Conservation (phyloP, 1,284 basidiomycete species). For the Boletellus sp. region DNA sequence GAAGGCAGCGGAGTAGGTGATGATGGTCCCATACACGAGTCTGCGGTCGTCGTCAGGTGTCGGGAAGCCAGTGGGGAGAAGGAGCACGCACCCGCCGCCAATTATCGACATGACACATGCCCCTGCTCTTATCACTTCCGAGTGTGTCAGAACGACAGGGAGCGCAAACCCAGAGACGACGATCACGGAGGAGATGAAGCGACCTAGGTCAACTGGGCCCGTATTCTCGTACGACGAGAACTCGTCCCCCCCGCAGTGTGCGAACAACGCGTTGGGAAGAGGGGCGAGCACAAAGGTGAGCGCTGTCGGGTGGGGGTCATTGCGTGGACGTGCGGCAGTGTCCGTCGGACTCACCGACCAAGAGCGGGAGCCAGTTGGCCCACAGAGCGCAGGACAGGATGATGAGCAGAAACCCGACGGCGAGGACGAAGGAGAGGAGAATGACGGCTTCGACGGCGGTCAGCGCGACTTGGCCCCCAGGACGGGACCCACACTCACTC, state of each 20-base stretch:
- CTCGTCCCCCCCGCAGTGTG: constrained; percentile 84
- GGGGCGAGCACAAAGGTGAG: constrained; percentile 94
- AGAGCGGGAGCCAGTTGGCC: constrained; percentile 94
- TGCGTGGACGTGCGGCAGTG: background rate
- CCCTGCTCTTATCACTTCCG: constrained; percentile 79
- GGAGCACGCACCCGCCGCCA: constrained; percentile 69
- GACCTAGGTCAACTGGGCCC: constrained; percentile 75
- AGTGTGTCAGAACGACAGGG: constrained; percentile 89
- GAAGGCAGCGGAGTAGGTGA: constrained; percentile 84
- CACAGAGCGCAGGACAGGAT: constrained; percentile 97
- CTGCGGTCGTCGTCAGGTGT: constrained; percentile 34
- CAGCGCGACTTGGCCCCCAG: background rate
- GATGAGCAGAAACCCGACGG: constrained; percentile 94
- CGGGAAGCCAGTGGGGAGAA: background rate
- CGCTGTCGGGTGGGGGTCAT: constrained; percentile 47
- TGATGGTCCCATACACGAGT: constrained; percentile 91
- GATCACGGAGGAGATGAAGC: constrained; percentile 88
- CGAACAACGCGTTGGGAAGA: constrained; percentile 87
- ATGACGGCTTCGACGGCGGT: constrained; percentile 68
- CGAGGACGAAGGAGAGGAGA: constrained; percentile 92
- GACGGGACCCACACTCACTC: constrained; percentile 20
- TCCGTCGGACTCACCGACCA: constrained; percentile 77
- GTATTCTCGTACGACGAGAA: constrained; percentile 66
- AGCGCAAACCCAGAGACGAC: constrained; percentile 93
- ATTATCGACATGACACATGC: constrained; percentile 94